These are phyloP conservation scores for Talaromyces proteolyticus DNA, from an alignment of 495 filamentous ascomycete genomes.

Conservation along the genomic window DNA sequence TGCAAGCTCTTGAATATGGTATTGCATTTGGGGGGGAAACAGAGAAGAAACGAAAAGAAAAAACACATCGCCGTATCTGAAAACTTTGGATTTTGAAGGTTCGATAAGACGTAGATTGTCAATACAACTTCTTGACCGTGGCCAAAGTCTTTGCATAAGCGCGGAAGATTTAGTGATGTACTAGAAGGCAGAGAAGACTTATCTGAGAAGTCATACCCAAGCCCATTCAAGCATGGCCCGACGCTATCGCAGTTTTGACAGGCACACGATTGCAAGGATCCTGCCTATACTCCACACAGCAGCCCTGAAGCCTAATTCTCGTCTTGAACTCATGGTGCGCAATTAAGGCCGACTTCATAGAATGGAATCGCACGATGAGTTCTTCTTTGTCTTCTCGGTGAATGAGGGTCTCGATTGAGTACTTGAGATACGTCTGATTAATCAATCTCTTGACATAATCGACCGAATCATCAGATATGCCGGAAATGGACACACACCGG, in stretches of 20 bases:
- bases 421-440: slow-evolving; percentile 1
- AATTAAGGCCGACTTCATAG: slow-evolving; percentile 18
- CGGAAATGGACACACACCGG: slow-evolving; percentile 17
- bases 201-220: no score
- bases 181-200: no score
- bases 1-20: no score
- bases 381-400: slow-evolving; percentile 9
- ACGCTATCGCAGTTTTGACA: background rate
- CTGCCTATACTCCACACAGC: background rate
- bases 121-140: no score
- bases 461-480: background rate
- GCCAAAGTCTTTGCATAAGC: no score
- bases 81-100: no score
- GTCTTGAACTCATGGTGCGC: slow-evolving; percentile 8
- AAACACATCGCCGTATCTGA: no score
- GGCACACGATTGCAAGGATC: slow-evolving; percentile 4
- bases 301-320: background rate
- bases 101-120: no score
- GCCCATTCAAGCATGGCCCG: no score
- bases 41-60: no score
- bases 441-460: slow-evolving; percentile 10
- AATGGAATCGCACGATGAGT: slow-evolving; percentile 21
- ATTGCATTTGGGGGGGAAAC: no score
- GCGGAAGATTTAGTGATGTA: no score
- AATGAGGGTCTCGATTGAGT: slow-evolving; percentile 8